Conservation (phyloP, 352 stramenopile genomes). For the Phytophthora crassamura region DNA sequence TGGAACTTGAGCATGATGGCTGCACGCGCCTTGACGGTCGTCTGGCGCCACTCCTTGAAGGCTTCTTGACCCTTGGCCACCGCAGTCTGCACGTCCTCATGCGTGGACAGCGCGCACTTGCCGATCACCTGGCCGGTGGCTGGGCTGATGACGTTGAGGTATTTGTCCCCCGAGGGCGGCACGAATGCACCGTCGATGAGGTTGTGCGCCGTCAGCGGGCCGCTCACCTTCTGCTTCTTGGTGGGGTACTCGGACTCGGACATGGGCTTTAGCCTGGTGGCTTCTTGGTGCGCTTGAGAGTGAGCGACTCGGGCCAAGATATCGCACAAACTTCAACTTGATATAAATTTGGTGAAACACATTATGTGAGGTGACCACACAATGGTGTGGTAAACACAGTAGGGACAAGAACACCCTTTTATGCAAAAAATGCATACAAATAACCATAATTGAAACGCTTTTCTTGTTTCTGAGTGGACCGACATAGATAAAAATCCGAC, state of each 20-base stretch:
- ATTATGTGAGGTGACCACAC: no score
- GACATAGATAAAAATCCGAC: no score
- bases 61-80: slow-evolving; percentile 81
- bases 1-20: slow-evolving; percentile 98
- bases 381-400: no score
- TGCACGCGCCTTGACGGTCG: slow-evolving; percentile 95
- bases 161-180: slow-evolving; percentile 42
- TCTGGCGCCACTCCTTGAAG: slow-evolving; percentile 90
- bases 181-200: slow-evolving; percentile 75
- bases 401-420: no score
- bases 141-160: slow-evolving; percentile 73
- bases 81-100: slow-evolving; percentile 87
- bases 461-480: not conserved
- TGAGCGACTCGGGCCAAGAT: no score
- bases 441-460: no score
- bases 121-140: slow-evolving; percentile 76
- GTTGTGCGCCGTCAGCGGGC: slow-evolving; percentile 54
- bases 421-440: no score
- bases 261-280: slow-evolving; percentile 5
- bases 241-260: slow-evolving; percentile 15
- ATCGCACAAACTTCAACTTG: no score
- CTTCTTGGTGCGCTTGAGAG: not conserved
- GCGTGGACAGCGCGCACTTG: slow-evolving; percentile 79
- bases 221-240: slow-evolving; percentile 30
- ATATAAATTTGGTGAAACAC: no score